Conservation (phyloP, 257 asterid genomes). For the Echites panduratus region DNA sequence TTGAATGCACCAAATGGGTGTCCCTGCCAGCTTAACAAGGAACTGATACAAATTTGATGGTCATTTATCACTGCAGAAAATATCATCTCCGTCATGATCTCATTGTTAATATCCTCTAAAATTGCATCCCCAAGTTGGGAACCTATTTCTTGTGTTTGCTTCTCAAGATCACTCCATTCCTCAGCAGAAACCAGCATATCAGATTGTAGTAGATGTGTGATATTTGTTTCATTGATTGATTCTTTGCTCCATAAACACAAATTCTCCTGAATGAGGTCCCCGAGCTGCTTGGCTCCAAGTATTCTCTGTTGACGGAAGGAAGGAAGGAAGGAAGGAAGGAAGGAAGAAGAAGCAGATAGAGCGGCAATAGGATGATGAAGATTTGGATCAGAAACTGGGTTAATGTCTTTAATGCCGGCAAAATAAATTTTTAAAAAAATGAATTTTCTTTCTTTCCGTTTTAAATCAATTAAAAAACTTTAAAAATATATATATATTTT, state of each 20-base stretch:
- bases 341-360: no score
- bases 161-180: slow-evolving; percentile 34
- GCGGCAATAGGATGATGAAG: no score
- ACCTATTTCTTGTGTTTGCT: slow-evolving; percentile 25
- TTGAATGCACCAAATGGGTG: neutral
- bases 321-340: no score
- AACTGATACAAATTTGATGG: neutral
- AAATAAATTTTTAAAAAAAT: no score
- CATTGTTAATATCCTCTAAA: slow-evolving; percentile 45
- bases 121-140: slow-evolving; percentile 48
- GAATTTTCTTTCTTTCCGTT: no score
- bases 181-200: slow-evolving; percentile 35
- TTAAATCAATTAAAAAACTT: no score
- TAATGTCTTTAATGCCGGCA: no score
- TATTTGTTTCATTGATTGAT: slow-evolving; percentile 40
- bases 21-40: neutral
- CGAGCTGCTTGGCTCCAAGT: slow-evolving; percentile 54
- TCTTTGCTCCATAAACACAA: slow-evolving; percentile 68
- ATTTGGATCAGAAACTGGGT: no score
- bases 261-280: slow-evolving; percentile 55
- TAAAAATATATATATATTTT: no score
- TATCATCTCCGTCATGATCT: slow-evolving; percentile 29
- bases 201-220: slow-evolving; percentile 22
- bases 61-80: neutral
- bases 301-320: no score